These are phyloP conservation scores for Penicillium waksmanii DNA, from an alignment of 495 filamentous ascomycete species.

Conservation along the genomic window DNA sequence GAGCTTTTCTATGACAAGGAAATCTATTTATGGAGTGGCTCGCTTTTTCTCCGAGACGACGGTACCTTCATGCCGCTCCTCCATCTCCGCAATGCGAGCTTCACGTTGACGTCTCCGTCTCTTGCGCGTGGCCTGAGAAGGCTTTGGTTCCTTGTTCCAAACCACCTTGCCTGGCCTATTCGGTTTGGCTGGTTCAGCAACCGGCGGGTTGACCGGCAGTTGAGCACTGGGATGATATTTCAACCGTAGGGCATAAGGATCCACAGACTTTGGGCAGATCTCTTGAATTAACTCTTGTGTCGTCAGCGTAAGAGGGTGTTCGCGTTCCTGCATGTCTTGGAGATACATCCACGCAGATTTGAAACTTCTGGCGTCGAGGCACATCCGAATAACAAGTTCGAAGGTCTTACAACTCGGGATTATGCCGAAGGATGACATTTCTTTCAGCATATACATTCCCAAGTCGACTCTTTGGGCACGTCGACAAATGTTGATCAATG, in stretches of 20 bases:
- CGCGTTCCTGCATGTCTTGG: slow-evolving; percentile 39
- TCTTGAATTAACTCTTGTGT: slow-evolving; percentile 33
- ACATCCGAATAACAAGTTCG: slow-evolving; percentile 70
- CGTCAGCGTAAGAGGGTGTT: slow-evolving; percentile 9
- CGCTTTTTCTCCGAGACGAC: not conserved
- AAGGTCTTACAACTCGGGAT: slow-evolving; percentile 64
- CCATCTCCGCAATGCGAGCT: not conserved
- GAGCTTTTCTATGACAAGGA: not conserved
- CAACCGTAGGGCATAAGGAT: slow-evolving; percentile 37
- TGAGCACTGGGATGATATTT: slow-evolving; percentile 33
- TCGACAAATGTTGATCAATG: slow-evolving; percentile 65
- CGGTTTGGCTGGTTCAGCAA: not conserved
- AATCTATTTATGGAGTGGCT: not conserved
- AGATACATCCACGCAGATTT: slow-evolving; percentile 46
- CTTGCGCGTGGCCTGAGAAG: not conserved
- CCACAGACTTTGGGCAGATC: slow-evolving; percentile 31
- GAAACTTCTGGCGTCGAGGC: slow-evolving; percentile 50
- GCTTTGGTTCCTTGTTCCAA: not conserved
- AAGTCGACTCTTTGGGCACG: slow-evolving; percentile 50
- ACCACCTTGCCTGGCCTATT: not conserved
- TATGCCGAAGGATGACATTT: slow-evolving; percentile 70
- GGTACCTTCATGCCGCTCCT: not conserved
- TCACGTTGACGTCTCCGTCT: slow-evolving; percentile 1
- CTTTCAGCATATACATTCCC: slow-evolving; percentile 70
- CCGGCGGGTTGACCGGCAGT: slow-evolving; percentile 4